A percentile compares a stretch with the other conserved stretches of the same genome.
These are phyloP conservation scores for Cordyceps cicadae DNA, from an alignment of 2,329 filamentous ascomycete species.

Conservation along the genomic window DNA sequence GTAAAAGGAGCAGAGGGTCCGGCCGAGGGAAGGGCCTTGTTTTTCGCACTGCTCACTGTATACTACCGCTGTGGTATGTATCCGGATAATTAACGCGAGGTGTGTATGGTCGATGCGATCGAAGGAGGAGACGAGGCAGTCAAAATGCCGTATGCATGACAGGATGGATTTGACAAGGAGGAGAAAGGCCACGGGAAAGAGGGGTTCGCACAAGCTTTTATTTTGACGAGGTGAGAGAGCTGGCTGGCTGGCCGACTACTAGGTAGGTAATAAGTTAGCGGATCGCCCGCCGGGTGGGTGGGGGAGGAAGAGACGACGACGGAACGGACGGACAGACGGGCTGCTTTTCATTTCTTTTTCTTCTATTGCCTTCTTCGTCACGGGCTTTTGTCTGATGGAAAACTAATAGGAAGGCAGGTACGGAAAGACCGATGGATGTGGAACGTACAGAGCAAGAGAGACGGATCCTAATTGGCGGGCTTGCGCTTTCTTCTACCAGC, in stretches of 20 bases:
- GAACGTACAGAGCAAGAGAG: neutral
- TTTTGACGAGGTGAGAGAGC: neutral
- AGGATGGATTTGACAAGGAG: no score
- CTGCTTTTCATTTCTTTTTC: neutral
- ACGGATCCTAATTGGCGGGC: neutral
- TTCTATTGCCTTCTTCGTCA: no score
- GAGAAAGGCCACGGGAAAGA: neutral
- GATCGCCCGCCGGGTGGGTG: neutral
- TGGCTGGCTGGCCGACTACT: neutral
- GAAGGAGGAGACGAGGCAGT: no score
- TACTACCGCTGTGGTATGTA: no score
- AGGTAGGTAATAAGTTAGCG: no score
- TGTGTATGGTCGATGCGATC: no score
- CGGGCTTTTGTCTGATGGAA: neutral
- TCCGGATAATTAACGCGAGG: neutral
- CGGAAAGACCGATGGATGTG: neutral
- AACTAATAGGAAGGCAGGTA: no score
- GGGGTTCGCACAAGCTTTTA: neutral
- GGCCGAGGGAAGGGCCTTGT: neutral
- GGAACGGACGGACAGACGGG: no score
- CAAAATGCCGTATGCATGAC: no score
- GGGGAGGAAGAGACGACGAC: neutral
- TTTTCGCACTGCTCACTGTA: neutral
- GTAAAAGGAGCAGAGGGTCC: neutral
- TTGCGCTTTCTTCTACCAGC: neutral